Base-by-base conservation (phyloP, 768 basidiomycete genomes). In the Bullera alba region DNA sequence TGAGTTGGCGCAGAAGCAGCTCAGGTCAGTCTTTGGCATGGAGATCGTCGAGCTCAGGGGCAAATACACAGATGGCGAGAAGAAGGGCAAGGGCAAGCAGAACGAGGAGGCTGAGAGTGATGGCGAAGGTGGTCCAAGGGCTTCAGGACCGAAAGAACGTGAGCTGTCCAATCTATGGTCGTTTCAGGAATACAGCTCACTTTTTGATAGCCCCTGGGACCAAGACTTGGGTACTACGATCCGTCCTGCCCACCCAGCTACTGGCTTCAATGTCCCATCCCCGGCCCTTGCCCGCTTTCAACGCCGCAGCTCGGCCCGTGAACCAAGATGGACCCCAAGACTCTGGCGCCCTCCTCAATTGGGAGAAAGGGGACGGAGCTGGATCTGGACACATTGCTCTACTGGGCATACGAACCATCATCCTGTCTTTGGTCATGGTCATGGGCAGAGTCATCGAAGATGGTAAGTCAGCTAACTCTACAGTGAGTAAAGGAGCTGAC, bases 181-280 rank as follows among this genome's bases (percentile, higher is more conserved):
- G 25, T 27, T 10, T 15, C 28, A 41, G 15, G 19, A 7, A n/a
- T 21, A 43, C 27, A 26, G 48, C 43, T n/a, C n/a, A n/a, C n/a
- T n/a, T n/a, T n/a, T 46, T 14, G 8, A 4, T 22, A 54, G 56
- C 21, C 25, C 63, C 77, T 2, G 81, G 85, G 1, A 82, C 86
- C 1, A 89, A 87, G 63, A 81, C 81, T 5, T 97, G 85, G 67
- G 85, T 92, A 37, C 76, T 95, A 16, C 84, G 90, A 39, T 91
- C 89, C 1, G 75, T 69, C 1, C 78, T 95, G 15, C 75, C 87
- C 48, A 70, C 80, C 0, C 55, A 68, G 12, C 74, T 93, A 46
- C 80, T 91, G 44, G 39, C 41, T 4, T 51, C 42, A 10, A 56
- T 65, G 56, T 53, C 65, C 14, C 51, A 42, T 3, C 61, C 60